Evolutionary conservation across 2,329 filamentous ascomycete genomes (phyloP).

Genomic region (Fusarium sterilihyphosum): DNA sequence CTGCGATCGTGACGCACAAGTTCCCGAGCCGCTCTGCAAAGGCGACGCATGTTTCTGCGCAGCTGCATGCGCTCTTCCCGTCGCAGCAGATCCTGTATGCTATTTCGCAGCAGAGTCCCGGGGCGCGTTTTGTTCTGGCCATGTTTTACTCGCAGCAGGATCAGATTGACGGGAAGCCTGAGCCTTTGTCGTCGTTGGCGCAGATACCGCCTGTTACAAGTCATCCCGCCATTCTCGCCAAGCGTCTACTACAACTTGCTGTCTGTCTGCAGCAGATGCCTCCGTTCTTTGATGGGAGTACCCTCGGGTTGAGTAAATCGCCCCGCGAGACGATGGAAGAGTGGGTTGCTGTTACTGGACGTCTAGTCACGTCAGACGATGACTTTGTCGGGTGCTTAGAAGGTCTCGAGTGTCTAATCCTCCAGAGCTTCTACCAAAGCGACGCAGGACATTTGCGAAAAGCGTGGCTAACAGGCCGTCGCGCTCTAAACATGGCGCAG

Average conservation of each 20-base stretch:
- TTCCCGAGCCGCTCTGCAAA: conserved; percentile 15
- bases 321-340: conserved; percentile 36
- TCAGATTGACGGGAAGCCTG: conserved; percentile 48
- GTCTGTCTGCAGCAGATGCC: conserved; percentile 59
- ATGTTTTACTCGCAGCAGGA: conserved; percentile 43
- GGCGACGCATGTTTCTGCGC: conserved; percentile 20
- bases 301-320: conserved; percentile 38
- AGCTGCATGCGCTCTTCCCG: conserved; percentile 39
- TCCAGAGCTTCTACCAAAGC: conserved; percentile 60
- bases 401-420: conserved; percentile 61
- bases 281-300: conserved; percentile 42
- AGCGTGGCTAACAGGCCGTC: conserved; percentile 62
- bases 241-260: conserved; percentile 57
- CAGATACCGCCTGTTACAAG: conserved; percentile 50
- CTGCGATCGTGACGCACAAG: neutral
- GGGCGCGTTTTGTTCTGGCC: conserved; percentile 41
- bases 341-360: conserved; percentile 47
- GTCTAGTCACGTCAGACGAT: conserved; percentile 60
- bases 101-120: conserved; percentile 38
- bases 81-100: conserved; percentile 33
- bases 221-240: conserved; percentile 61
- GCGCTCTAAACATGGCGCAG: conserved; percentile 61
- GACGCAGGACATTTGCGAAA: conserved; percentile 65
- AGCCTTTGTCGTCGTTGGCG: conserved; percentile 40
- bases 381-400: conserved; percentile 62